Conservation (phyloP, 805 yeast genomes). For the Nakazawaea siamensis region DNA sequence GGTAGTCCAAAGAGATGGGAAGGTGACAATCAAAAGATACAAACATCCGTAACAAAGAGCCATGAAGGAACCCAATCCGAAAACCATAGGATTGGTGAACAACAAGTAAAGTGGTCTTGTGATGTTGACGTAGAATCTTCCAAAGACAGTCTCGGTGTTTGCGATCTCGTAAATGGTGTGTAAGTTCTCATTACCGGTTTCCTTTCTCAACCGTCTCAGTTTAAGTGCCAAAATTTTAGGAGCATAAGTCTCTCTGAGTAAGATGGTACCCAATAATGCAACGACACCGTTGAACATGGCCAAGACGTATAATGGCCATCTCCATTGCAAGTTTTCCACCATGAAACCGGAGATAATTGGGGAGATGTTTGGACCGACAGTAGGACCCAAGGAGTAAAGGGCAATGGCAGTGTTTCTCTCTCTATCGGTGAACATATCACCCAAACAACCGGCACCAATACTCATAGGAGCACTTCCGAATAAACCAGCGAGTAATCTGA, state of each 20-base stretch:
- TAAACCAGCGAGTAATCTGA: slow-evolving; percentile 57
- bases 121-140: slow-evolving; percentile 32
- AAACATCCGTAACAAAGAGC: slow-evolving; percentile 62
- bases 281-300: slow-evolving; percentile 43
- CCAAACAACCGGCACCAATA: slow-evolving; percentile 62
- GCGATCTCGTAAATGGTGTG: slow-evolving; percentile 58
- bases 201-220: slow-evolving; percentile 37
- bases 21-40: slow-evolving; percentile 54
- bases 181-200: slow-evolving; percentile 46
- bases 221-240: slow-evolving; percentile 41
- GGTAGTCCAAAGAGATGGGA: slow-evolving; percentile 42
- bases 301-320: slow-evolving; percentile 56
- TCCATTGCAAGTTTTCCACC: slow-evolving; percentile 46
- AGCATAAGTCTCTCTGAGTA: slow-evolving; percentile 51
- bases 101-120: slow-evolving; percentile 48
- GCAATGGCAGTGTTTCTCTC: slow-evolving; percentile 51
- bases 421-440: slow-evolving; percentile 47
- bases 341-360: slow-evolving; percentile 49
- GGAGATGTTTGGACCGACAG: slow-evolving; percentile 54
- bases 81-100: slow-evolving; percentile 52
- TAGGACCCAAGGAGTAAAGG: slow-evolving; percentile 39
- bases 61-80: slow-evolving; percentile 51
- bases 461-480: slow-evolving; percentile 62
- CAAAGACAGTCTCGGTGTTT: slow-evolving; percentile 31
- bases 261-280: slow-evolving; percentile 33